Evolutionary conservation across 129 eudicot genomes (phyloP), one percentile per base, ranked within the genome.

Genomic region (Lactuca sativa): DNA sequence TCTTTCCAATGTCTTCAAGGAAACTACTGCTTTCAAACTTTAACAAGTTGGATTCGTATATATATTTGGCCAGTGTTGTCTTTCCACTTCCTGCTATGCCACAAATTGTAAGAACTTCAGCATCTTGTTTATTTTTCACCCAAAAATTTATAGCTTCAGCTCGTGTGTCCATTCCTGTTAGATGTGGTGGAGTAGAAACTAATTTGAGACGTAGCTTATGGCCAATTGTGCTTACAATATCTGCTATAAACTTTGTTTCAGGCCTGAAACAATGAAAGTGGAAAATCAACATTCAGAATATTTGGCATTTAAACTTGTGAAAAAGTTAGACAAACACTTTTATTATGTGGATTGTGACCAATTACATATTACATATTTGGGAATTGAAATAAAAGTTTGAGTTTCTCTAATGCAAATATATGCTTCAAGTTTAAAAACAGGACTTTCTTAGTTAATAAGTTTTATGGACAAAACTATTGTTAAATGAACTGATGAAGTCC

Each of bases 11-110:
- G 63, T 69, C 58, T 56, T 53, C 69, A 30, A 81, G 74, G 55
- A 81, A 81, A 37, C 81, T 55, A n/a, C 78, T 69, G n/a, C 44
- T 66, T 12, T 75, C 81, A 70, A 81, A 81, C 36, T 53, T 70
- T 37, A 10, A 51, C 12, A 41, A 36, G 70, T 75, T 81, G 47
- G 58, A 18, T 40, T 81, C 32, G 14, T 17, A 67, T 4, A 69
- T 70, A 53, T 53, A 34, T 34, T 63, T 61, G 34, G 80, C 80
- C 70, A 63, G 74, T 30, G 85, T 81, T n/a, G 85, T 81, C 74
- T 81, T 81, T 51, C 85, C 85, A 32, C 74, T 65, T 37, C 85
- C 85, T 57, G 81, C 81, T 36, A 53, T 67, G 34, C 81, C 85
- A 61, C 59, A 83, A 11, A 83, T 66, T 18, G 73, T 73, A 61